A percentile compares a stretch with the other conserved stretches of the same genome.
phyloP scores from a whole-genome alignment of 73 alveolate genomes.

The Breviolum minutum region DNA sequence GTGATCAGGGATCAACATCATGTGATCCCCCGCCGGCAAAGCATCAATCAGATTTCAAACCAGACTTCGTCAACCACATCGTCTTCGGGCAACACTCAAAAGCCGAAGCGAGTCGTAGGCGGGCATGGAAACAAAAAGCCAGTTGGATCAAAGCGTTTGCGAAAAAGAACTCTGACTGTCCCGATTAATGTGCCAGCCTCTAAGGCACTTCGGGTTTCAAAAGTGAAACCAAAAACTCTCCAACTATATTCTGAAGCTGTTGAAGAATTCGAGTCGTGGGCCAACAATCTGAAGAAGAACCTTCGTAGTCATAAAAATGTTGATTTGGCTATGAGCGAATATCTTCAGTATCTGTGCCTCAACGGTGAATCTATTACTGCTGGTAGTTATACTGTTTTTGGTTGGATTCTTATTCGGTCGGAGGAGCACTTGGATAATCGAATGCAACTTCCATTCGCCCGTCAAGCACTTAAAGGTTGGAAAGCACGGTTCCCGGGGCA shows the following conservation, averaged over 20 bases:
- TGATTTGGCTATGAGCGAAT: background rate
- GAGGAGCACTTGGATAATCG: background rate
- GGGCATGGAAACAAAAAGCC: background rate
- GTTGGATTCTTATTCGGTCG: background rate
- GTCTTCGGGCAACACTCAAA: constrained; percentile 35
- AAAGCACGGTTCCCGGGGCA: background rate
- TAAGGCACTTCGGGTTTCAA: background rate
- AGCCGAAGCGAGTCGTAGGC: background rate
- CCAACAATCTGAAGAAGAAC: background rate
- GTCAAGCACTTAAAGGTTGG: constrained; percentile 57
- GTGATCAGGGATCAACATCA: background rate
- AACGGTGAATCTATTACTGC: background rate
- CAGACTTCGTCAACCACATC: background rate
- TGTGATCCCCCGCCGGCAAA: too few species aligned
- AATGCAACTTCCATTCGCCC: background rate
- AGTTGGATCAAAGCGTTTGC: too few species aligned
- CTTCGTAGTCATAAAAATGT: background rate
- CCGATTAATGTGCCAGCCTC: background rate
- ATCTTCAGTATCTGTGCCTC: background rate
- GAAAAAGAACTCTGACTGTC: background rate
- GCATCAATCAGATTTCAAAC: background rate
- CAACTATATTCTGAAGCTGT: background rate
- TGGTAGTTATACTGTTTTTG: constrained; percentile 15
- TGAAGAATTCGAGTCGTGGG: background rate
- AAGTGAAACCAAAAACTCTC: background rate